These are phyloP conservation scores for Citrus australasica DNA, from an alignment of 345 rosid species.

Conservation along the genomic window DNA sequence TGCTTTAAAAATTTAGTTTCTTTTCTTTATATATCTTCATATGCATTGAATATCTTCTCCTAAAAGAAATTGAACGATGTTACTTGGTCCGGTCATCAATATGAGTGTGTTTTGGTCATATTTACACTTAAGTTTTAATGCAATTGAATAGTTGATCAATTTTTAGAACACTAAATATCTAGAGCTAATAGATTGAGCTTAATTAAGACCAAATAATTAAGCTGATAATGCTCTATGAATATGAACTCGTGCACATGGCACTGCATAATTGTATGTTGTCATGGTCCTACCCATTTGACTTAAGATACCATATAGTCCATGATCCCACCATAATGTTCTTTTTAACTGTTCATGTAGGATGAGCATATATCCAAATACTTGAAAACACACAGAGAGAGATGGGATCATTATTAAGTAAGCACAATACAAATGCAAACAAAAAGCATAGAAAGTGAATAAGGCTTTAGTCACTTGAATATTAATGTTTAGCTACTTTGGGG, in stretches of 20 bases:
- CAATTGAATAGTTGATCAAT: neutral
- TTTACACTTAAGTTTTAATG: neutral
- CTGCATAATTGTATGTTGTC: slow-evolving; percentile 41
- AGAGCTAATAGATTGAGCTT: neutral
- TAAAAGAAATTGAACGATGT: no score
- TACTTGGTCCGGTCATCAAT: no score
- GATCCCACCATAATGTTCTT: slow-evolving; percentile 7
- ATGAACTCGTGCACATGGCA: neutral
- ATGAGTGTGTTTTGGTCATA: neutral
- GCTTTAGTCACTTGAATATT: neutral
- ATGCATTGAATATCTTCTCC: neutral
- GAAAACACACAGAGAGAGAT: neutral
- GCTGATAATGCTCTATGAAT: neutral
- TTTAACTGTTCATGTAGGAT: slow-evolving; percentile 13
- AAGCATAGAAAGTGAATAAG: neutral
- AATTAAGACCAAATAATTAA: neutral
- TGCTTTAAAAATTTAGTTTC: neutral
- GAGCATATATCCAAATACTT: neutral
- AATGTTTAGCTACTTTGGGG: neutral
- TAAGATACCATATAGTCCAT: slow-evolving; percentile 18
- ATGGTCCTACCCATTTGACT: slow-evolving; percentile 58
- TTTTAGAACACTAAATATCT: no score
- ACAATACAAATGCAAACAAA: neutral
- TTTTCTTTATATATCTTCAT: no score
- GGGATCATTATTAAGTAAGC: neutral